A percentile compares a stretch with the other conserved stretches of the same genome.
These are phyloP conservation scores for Zygoascus bituminiphila DNA, from an alignment of 805 yeast genomes.

Conservation along the genomic window DNA sequence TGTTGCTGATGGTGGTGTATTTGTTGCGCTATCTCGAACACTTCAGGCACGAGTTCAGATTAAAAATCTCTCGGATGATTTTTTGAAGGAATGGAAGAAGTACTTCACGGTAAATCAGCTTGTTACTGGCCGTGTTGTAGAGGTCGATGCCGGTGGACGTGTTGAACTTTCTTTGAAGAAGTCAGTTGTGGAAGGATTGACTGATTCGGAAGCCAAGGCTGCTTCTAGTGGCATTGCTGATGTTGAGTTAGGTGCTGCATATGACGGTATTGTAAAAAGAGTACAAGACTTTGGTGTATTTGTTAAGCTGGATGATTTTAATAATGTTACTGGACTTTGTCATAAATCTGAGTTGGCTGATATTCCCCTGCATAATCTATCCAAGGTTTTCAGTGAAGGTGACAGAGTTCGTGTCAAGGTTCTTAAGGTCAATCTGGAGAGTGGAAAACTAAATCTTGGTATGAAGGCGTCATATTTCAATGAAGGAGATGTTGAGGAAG, in stretches of 20 bases:
- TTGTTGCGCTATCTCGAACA: constrained; percentile 63
- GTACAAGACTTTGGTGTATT: constrained; percentile 89
- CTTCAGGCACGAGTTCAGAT: constrained; percentile 75
- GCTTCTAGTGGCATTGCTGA: constrained; percentile 36
- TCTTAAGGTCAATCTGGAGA: constrained; percentile 50
- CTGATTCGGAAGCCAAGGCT: constrained; percentile 27
- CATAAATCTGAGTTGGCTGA: constrained; percentile 78
- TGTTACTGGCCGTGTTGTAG: constrained; percentile 64
- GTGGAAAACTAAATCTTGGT: constrained; percentile 76
- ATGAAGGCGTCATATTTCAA: constrained; percentile 88
- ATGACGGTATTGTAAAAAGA: constrained; percentile 68
- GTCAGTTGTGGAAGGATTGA: constrained; percentile 66
- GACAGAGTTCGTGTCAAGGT: constrained; percentile 85
- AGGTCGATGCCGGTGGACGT: constrained; percentile 41
- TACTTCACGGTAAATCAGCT: constrained; percentile 61
- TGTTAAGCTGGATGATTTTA: constrained; percentile 58
- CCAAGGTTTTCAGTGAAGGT: constrained; percentile 72
- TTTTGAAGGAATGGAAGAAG: constrained; percentile 81
- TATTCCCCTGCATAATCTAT: constrained; percentile 44
- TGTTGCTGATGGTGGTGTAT: constrained; percentile 65
- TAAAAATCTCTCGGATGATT: constrained; percentile 72
- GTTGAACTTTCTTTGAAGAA: constrained; percentile 74
- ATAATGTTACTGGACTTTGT: constrained; percentile 74
- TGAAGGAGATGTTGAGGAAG: constrained; percentile 24
- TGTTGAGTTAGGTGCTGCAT: constrained; percentile 58